These are phyloP conservation scores for Irpex lacteus DNA, from an alignment of 1,284 basidiomycete species.

Conservation along the genomic window DNA sequence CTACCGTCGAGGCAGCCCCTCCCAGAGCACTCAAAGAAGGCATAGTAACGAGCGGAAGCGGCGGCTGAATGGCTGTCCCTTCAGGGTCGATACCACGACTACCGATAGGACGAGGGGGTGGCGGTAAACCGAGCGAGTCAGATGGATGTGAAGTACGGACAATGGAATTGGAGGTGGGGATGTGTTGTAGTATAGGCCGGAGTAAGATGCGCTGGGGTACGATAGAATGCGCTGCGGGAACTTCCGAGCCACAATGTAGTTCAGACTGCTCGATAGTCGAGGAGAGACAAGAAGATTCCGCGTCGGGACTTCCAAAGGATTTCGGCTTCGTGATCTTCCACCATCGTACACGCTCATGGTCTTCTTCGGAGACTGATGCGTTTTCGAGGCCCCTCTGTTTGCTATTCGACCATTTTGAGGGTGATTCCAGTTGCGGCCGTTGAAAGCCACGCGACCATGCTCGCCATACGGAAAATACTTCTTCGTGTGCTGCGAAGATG, in stretches of 20 bases:
- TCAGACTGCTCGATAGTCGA: not conserved
- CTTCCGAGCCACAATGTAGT: not conserved
- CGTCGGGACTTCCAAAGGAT: not conserved
- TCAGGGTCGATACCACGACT: slow-evolving; percentile 6
- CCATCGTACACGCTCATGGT: not conserved
- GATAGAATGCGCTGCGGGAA: not conserved
- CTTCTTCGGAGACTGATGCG: not conserved
- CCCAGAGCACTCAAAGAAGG: slow-evolving; percentile 23
- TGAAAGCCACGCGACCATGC: slow-evolving; percentile 11
- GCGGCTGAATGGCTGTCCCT: slow-evolving; percentile 5
- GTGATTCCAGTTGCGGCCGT: not conserved
- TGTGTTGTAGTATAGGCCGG: not conserved
- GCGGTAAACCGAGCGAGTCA: slow-evolving; percentile 3
- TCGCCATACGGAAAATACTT: slow-evolving; percentile 24
- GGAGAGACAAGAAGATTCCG: not conserved
- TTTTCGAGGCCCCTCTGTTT: not conserved
- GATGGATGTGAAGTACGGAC: not conserved
- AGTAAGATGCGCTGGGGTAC: slow-evolving; percentile 4
- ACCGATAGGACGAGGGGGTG: slow-evolving; percentile 19
- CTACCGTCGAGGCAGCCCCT: slow-evolving; percentile 7
- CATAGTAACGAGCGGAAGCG: slow-evolving; percentile 14
- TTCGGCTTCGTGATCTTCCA: not conserved
- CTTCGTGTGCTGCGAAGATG: slow-evolving; percentile 27
- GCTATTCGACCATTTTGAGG: not conserved
- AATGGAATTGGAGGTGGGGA: not conserved